Evolutionary conservation across 2,329 filamentous ascomycete species (phyloP), one percentile per base, ranked within the genome.

Genomic region (Penicillium sp.): DNA sequence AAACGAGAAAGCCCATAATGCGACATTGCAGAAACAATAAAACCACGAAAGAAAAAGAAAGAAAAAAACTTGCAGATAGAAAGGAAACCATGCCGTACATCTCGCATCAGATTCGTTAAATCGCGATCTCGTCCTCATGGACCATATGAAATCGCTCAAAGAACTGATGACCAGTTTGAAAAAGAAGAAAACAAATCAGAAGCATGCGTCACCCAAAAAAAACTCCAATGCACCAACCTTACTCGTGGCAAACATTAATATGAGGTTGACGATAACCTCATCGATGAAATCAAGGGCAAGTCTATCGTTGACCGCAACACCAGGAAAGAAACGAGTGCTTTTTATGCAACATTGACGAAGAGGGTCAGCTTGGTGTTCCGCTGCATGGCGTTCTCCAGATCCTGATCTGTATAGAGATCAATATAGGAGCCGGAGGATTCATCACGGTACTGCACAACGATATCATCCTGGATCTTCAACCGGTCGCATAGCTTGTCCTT

Each of bases 301-400:
- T 61, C 59, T 63, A 65, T 60, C 50, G n/a, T 23, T 35, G 50
- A 54, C 51, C 47, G 23, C 25, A 43, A 62, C 42, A 51, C 42
- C 25, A 35, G 27, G 31, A 60, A 61, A 54, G 40, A 41, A 59
- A 50, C 7, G n/a, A 58, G 50, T 53, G 51, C 23, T 49, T 55
- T 47, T 70, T 62, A 77, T 41, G 67, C 70, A 55, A 76, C 66
- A 43, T 69, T 71, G 63, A 90, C 88, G 64, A 86, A 90, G 27
- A 97, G 80, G 54, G 93, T 86, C 62, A 97, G 80, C 78, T 97
- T 97, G 64, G 92, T 88, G 75, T 96, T 96, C 67, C 91, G 82
- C 67, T 89, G 84, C 62, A 97, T 80, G 3, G 93, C 93, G 63
- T 85, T 82, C 63, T 92, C 88, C 52, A 97, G 78, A 72, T 97